Percentiles rank a stretch among this genome's conserved stretches.
These are phyloP conservation scores for Umbilicus rupestris DNA, from an alignment of 164 flowering plant genomes.

Conservation along the genomic window DNA sequence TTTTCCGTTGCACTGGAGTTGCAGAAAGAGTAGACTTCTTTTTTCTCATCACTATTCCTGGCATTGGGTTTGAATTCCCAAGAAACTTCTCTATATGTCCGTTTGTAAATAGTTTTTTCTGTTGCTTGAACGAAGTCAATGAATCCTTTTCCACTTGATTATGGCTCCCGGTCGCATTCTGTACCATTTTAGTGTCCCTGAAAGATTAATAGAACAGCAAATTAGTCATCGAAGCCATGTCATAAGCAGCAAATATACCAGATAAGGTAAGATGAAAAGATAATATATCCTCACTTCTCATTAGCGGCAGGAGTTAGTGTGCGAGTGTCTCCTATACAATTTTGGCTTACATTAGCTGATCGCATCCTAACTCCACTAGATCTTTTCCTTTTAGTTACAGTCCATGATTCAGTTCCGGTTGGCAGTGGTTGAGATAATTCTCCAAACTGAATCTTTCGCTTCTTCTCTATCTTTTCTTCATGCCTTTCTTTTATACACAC, in stretches of 20 bases:
- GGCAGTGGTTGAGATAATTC: background rate
- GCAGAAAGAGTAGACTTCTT: background rate
- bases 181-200: background rate
- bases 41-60: background rate
- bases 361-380: background rate
- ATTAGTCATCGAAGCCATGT: too few species aligned
- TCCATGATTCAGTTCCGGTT: background rate
- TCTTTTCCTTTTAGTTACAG: background rate
- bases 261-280: background rate
- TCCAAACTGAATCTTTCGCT: background rate
- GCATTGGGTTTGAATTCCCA: background rate
- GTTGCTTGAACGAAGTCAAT: background rate
- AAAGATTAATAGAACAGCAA: background rate
- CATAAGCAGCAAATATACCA: background rate
- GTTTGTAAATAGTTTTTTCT: background rate
- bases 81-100: background rate
- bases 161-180: background rate
- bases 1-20: background rate
- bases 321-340: background rate
- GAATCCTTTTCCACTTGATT: background rate
- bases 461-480: background rate
- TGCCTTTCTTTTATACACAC: background rate
- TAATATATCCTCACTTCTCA: background rate
- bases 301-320: background rate
- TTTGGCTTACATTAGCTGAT: background rate